phyloP scores from a whole-genome alignment of 2,329 filamentous ascomycete genomes.

The Ceratocystis diversiconidia region DNA sequence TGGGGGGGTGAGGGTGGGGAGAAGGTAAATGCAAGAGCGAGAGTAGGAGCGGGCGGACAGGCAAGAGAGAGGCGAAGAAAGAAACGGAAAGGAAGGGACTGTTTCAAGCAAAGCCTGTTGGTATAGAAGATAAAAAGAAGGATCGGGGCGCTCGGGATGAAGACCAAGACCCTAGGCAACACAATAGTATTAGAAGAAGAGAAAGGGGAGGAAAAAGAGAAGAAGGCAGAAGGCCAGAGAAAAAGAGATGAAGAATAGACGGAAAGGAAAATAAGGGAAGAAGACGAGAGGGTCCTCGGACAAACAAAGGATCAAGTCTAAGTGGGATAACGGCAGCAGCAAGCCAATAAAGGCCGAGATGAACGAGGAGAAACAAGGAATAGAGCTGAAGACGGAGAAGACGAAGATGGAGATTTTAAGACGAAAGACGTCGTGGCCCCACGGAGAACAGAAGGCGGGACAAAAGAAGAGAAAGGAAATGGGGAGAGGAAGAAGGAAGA shows the following conservation, averaged over 20 bases:
- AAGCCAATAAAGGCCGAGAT: conserved; percentile 5
- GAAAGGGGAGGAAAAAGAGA: neutral
- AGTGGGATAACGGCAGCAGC: neutral
- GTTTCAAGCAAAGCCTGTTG: too few species aligned
- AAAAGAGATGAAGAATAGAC: neutral
- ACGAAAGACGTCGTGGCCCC: neutral
- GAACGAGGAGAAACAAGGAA: neutral
- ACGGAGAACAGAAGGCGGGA: neutral
- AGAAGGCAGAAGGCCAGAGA: neutral
- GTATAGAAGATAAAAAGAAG: too few species aligned
- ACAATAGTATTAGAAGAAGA: neutral
- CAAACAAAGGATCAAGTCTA: neutral
- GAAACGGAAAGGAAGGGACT: neutral
- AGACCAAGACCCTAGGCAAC: too few species aligned
- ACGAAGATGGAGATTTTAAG: neutral
- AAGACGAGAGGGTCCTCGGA: neutral
- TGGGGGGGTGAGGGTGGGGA: neutral
- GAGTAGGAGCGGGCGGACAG: too few species aligned
- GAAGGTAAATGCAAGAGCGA: neutral
- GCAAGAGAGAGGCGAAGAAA: neutral
- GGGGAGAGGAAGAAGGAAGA: neutral
- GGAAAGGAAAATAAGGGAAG: neutral
- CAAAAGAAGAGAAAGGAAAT: neutral
- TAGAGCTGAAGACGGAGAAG: neutral
- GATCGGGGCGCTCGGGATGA: too few species aligned